A percentile compares a stretch with the other conserved stretches of the same genome.
Evolutionary conservation across 148 eudicot species (phyloP).

Genomic region (Silene latifolia): DNA sequence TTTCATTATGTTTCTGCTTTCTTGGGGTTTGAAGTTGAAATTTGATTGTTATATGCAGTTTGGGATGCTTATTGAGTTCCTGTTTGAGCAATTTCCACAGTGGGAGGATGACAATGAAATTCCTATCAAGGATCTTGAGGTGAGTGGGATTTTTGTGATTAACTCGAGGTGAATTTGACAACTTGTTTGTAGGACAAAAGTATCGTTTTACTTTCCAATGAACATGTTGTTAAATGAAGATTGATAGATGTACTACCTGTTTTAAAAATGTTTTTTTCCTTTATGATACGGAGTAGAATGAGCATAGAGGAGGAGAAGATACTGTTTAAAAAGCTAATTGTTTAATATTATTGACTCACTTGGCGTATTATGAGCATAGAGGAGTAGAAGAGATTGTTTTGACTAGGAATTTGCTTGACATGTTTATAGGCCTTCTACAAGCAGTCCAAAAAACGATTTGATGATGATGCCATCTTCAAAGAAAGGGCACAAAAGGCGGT

Average conservation of each 20-base stretch:
- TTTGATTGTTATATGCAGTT: slow-evolving; percentile 42
- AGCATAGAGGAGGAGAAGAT: too few relatives aligned
- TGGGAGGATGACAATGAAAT: slow-evolving; percentile 56
- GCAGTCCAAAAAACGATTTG: slow-evolving; percentile 85
- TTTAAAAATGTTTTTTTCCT: too few relatives aligned
- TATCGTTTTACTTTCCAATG: too few relatives aligned
- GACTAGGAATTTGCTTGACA: slow-evolving; percentile 16
- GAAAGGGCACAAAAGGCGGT: slow-evolving; percentile 93
- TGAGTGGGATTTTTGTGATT: slow-evolving; percentile 23
- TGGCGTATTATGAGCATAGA: not conserved
- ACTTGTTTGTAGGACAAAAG: too few relatives aligned
- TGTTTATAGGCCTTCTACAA: slow-evolving; percentile 72
- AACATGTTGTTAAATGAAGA: too few relatives aligned
- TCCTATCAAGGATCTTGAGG: slow-evolving; percentile 77
- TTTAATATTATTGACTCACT: too few relatives aligned
- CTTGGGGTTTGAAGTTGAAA: not conserved
- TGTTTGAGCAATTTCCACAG: slow-evolving; percentile 56
- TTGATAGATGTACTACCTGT: too few relatives aligned
- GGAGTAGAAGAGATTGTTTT: too few relatives aligned
- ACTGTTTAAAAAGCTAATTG: too few relatives aligned
- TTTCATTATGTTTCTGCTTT: not conserved
- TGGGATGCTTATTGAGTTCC: slow-evolving; percentile 81
- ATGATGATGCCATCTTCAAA: slow-evolving; percentile 74
- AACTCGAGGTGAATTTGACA: too few relatives aligned
- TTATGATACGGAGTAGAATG: too few relatives aligned